Evolutionary conservation across 345 rosid genomes (phyloP).

Genomic region (Gossypium raimondii): DNA sequence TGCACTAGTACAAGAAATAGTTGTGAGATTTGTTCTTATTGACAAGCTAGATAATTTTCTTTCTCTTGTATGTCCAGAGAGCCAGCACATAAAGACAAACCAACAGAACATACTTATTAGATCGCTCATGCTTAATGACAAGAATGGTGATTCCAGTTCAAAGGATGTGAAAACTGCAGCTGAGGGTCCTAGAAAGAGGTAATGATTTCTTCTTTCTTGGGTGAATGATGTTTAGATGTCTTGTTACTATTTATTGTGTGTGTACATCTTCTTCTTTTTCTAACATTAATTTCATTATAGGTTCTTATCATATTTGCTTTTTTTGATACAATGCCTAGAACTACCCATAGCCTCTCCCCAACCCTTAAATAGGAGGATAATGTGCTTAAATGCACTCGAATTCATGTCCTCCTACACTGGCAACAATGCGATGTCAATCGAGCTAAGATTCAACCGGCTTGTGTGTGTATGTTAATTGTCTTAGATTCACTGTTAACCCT

Average conservation of each 20-base stretch:
- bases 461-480: background rate
- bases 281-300: too few relatives aligned
- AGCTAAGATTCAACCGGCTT: too few relatives aligned
- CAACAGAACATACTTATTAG: constrained; percentile 88
- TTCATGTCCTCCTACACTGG: too few relatives aligned
- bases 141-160: constrained; percentile 53
- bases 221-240: constrained; percentile 9
- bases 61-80: constrained; percentile 41
- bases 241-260: background rate
- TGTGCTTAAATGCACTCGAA: too few relatives aligned
- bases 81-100: constrained; percentile 76
- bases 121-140: constrained; percentile 72
- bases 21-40: constrained; percentile 8
- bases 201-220: constrained; percentile 11
- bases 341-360: too few relatives aligned
- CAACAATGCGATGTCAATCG: too few relatives aligned
- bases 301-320: too few relatives aligned
- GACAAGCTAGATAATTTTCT: constrained; percentile 16
- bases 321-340: too few relatives aligned
- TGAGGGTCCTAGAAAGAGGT: constrained; percentile 83
- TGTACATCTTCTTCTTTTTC: too few relatives aligned
- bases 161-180: constrained; percentile 50
- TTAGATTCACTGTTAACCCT: background rate
- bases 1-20: background rate
- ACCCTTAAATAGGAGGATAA: too few relatives aligned